Conservation (phyloP, 1,284 basidiomycete species). For the Ganoderma resinaceum region DNA sequence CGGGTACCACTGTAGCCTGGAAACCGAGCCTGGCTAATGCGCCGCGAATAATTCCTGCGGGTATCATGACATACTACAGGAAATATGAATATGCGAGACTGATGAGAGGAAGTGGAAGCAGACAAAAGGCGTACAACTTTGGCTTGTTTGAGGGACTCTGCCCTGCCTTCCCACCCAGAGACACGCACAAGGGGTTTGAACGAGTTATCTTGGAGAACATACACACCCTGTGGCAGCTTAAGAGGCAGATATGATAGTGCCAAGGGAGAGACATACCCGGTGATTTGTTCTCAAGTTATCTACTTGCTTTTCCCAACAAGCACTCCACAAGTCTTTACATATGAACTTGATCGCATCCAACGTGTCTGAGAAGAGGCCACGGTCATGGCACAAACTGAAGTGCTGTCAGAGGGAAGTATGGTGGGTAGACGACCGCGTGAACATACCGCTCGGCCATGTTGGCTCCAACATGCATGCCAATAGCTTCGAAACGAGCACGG, state of each 20-base stretch:
- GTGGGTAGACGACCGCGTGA: background rate
- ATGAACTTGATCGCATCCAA: conserved; percentile 94
- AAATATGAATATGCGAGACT: background rate
- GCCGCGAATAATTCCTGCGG: conserved; percentile 85
- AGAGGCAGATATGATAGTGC: background rate
- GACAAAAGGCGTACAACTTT: conserved; percentile 60
- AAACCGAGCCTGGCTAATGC: conserved; percentile 81
- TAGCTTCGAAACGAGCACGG: conserved; percentile 74
- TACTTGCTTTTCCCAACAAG: conserved; percentile 92
- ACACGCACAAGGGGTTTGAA: conserved; percentile 87
- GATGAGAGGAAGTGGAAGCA: background rate
- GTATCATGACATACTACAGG: conserved; percentile 76
- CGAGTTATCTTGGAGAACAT: conserved; percentile 90
- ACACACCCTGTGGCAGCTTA: conserved; percentile 73
- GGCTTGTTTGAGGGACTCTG: conserved; percentile 77
- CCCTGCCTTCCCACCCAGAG: conserved; percentile 79
- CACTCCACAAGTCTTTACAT: conserved; percentile 94
- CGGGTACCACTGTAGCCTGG: conserved; percentile 75
- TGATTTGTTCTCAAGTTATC: conserved; percentile 96
- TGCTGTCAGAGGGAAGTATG: background rate
- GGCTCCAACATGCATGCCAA: conserved; percentile 88
- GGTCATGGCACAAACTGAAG: conserved; percentile 75
- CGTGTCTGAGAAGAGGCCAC: conserved; percentile 80
- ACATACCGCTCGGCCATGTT: conserved; percentile 86
- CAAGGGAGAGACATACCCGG: conserved; percentile 56